Evolutionary conservation across 192 early-diverging fungal species (phyloP).

Genomic region (Geranomyces michiganensis): DNA sequence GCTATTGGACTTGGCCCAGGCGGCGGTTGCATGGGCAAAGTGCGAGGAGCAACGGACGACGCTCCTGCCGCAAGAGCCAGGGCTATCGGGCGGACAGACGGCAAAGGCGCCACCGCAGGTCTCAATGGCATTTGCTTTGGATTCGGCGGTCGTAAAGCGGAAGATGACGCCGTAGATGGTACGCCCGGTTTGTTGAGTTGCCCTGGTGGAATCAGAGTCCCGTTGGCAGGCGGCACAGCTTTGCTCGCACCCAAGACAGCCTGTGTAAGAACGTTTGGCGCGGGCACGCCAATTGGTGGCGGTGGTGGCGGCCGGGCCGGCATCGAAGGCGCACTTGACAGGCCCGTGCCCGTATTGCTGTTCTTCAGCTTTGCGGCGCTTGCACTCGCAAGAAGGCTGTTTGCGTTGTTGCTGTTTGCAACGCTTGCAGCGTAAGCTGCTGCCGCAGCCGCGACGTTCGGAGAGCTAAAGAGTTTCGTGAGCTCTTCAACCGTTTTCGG

Average conservation of each 20-base stretch:
- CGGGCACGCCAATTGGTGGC: slow-evolving; percentile 1
- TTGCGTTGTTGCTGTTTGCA: slow-evolving; percentile 2
- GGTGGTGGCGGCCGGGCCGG: not conserved
- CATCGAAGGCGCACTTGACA: not conserved
- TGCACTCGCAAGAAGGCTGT: not conserved
- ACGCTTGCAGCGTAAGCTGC: slow-evolving; percentile 2
- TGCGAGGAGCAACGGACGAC: not conserved
- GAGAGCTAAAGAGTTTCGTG: slow-evolving; percentile 20
- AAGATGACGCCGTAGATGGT: no score
- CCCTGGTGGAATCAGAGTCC: no score
- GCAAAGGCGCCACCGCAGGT: no score
- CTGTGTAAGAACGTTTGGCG: slow-evolving; percentile 6
- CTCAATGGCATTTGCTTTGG: no score
- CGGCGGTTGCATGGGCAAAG: not conserved
- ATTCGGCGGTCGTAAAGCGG: no score
- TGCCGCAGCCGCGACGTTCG: slow-evolving; percentile 22
- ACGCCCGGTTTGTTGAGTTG: no score
- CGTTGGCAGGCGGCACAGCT: no score
- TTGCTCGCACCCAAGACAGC: slow-evolving; percentile 9
- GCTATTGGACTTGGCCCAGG: not conserved
- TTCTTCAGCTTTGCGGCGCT: not conserved
- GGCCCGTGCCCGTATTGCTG: not conserved
- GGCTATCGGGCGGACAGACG: not conserved
- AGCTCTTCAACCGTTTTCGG: slow-evolving; percentile 32
- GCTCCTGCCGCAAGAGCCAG: not conserved